These are phyloP conservation scores for Pulveroboletus sp. DNA, from an alignment of 768 basidiomycete genomes.

Conservation along the genomic window DNA sequence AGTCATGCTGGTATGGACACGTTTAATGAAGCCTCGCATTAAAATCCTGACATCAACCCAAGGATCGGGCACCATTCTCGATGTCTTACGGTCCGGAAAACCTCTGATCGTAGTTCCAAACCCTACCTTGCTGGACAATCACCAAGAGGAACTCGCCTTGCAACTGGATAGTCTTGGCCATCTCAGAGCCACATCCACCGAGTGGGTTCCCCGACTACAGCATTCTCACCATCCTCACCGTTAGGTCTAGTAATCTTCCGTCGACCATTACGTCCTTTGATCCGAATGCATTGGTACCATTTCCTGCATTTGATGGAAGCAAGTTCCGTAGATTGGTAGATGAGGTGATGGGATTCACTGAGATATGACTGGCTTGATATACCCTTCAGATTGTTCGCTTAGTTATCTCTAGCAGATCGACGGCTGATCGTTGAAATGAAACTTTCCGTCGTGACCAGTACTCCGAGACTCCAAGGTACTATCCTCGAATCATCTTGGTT, in stretches of 20 bases:
- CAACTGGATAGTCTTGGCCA: conserved; percentile 57
- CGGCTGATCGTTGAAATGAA: not conserved
- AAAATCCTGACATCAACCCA: conserved; percentile 29
- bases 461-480: not conserved
- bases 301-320: conserved; percentile 65
- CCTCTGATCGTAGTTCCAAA: conserved; percentile 89
- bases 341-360: conserved; percentile 69
- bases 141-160: conserved; percentile 84
- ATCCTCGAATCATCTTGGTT: too few relatives aligned
- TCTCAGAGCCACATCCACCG: conserved; percentile 51
- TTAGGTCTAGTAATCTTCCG: conserved; percentile 46
- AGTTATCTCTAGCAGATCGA: not conserved
- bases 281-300: conserved; percentile 43
- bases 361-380: conserved; percentile 22
- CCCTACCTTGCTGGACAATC: conserved; percentile 82
- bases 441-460: not conserved
- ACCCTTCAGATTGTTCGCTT: conserved; percentile 4
- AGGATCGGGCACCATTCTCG: conserved; percentile 95
- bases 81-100: conserved; percentile 71
- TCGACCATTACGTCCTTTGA: conserved; percentile 50
- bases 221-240: conserved; percentile 6
- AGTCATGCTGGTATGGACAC: conserved; percentile 81
- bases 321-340: conserved; percentile 67
- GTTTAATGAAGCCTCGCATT: not conserved
- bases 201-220: conserved; percentile 41